phyloP scores from a whole-genome alignment of 495 filamentous ascomycete genomes.

The Daldinia grandis region DNA sequence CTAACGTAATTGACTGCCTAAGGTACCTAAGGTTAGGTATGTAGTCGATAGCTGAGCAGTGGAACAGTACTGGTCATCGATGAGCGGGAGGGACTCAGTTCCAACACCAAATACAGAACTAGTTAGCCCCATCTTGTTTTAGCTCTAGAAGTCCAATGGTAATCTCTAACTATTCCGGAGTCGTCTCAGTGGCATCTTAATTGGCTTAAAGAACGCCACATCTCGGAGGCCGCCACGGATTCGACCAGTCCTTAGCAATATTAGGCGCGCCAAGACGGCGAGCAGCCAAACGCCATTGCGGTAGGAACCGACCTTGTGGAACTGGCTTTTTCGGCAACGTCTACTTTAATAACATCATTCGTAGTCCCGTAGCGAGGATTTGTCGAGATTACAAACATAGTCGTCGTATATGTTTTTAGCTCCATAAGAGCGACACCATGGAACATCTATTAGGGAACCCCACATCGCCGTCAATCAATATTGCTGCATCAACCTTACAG shows the following conservation, averaged over 20 bases:
- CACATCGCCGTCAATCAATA: constrained; percentile 4
- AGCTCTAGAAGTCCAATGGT: constrained; percentile 30
- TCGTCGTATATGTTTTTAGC: constrained; percentile 12
- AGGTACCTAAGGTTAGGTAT: neutral
- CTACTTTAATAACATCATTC: constrained; percentile 8
- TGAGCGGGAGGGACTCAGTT: constrained; percentile 12
- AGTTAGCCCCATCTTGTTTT: constrained; percentile 15
- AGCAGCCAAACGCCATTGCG: constrained; percentile 19
- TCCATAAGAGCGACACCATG: constrained; percentile 4
- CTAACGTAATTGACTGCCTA: constrained; percentile 5
- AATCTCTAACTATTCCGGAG: constrained; percentile 26
- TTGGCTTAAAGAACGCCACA: constrained; percentile 33
- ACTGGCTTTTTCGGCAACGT: constrained; percentile 16
- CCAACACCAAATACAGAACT: constrained; percentile 10
- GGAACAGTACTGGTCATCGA: constrained; percentile 17
- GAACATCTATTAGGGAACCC: constrained; percentile 6
- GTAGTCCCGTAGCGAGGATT: constrained; percentile 3
- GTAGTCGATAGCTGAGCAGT: constrained; percentile 19
- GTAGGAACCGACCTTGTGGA: constrained; percentile 17
- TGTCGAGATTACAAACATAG: constrained; percentile 10
- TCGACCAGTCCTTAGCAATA: constrained; percentile 10
- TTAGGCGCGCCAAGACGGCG: constrained; percentile 29
- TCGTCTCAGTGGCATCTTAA: constrained; percentile 14
- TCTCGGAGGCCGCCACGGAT: constrained; percentile 33
- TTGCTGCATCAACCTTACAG: constrained; percentile 3